These are phyloP conservation scores for Psilocybe cubensis DNA, from an alignment of 768 basidiomycete species.

Conservation along the genomic window DNA sequence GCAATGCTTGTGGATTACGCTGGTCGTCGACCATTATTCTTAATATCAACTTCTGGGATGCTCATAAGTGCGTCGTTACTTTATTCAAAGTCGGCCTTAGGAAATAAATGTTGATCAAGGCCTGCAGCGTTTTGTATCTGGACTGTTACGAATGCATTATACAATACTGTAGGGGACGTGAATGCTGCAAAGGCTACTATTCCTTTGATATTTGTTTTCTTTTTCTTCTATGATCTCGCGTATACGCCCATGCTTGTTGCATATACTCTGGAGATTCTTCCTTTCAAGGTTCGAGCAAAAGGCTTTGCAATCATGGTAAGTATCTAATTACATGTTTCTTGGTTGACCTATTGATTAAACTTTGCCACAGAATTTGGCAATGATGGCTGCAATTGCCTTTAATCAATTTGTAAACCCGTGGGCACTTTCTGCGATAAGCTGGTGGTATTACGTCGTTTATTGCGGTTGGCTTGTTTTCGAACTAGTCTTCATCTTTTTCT, in stretches of 20 bases:
- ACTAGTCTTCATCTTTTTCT: constrained; percentile 56
- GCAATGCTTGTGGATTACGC: constrained; percentile 70
- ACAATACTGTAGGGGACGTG: constrained; percentile 39
- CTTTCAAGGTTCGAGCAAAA: constrained; percentile 78
- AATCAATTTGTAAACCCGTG: constrained; percentile 83
- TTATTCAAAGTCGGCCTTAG: no score
- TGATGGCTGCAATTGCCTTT: constrained; percentile 72
- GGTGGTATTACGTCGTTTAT: constrained; percentile 66
- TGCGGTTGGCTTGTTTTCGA: constrained; percentile 69
- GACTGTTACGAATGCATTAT: constrained; percentile 54
- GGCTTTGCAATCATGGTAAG: constrained; percentile 77
- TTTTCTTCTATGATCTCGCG: constrained; percentile 64
- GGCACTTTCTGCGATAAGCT: constrained; percentile 60
- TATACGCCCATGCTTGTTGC: constrained; percentile 74
- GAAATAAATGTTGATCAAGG: not conserved
- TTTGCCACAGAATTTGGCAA: constrained; percentile 53
- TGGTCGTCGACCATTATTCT: constrained; percentile 71
- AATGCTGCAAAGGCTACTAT: constrained; percentile 59
- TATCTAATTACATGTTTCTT: not conserved
- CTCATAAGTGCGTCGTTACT: constrained; percentile 49
- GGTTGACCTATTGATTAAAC: constrained; percentile 3
- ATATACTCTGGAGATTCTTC: constrained; percentile 77
- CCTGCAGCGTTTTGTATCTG: constrained; percentile 60
- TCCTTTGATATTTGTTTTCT: constrained; percentile 67
- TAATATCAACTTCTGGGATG: constrained; percentile 62